A percentile compares a stretch with the other conserved stretches of the same genome.
Conservation (phyloP, 2,329 filamentous ascomycete species). For the Verticillium zaregamsianum region DNA sequence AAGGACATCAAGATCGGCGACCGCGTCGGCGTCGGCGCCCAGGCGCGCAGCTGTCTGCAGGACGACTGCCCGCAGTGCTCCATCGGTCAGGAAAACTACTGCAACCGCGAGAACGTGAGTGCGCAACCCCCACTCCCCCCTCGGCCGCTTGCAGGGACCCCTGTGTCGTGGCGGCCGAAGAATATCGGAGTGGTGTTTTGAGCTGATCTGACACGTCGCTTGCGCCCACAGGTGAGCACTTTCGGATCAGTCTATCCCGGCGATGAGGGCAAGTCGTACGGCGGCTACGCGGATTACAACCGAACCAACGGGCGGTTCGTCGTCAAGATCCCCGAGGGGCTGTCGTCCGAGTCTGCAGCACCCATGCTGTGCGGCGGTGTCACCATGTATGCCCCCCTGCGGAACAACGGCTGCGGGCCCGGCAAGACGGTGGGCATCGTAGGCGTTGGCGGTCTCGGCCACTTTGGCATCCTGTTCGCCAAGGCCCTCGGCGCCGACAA, state of each 20-base stretch:
- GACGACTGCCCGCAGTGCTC: constrained; percentile 59
- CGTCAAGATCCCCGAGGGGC: constrained; percentile 38
- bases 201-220: constrained; percentile 19
- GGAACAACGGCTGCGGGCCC: constrained; percentile 58
- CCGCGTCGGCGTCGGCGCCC: constrained; percentile 60
- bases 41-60: constrained; percentile 55
- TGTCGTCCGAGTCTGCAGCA: constrained; percentile 39
- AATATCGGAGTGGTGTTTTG: constrained; percentile 1
- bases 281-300: constrained; percentile 39
- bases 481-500: constrained; percentile 60
- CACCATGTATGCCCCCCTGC: constrained; percentile 61
- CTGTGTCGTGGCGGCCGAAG: background rate
- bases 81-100: constrained; percentile 66
- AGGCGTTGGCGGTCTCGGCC: constrained; percentile 64
- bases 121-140: background rate
- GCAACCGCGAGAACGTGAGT: constrained; percentile 43
- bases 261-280: constrained; percentile 58
- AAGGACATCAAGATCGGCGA: constrained; percentile 54
- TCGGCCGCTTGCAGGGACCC: constrained; percentile 41
- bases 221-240: constrained; percentile 34
- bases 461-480: constrained; percentile 65
- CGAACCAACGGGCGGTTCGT: constrained; percentile 40
- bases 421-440: constrained; percentile 65
- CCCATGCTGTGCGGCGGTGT: constrained; percentile 70
- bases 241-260: constrained; percentile 57